phyloP scores from a whole-genome alignment of 192 early-diverging fungal genomes.

The Coemansia sp. region DNA sequence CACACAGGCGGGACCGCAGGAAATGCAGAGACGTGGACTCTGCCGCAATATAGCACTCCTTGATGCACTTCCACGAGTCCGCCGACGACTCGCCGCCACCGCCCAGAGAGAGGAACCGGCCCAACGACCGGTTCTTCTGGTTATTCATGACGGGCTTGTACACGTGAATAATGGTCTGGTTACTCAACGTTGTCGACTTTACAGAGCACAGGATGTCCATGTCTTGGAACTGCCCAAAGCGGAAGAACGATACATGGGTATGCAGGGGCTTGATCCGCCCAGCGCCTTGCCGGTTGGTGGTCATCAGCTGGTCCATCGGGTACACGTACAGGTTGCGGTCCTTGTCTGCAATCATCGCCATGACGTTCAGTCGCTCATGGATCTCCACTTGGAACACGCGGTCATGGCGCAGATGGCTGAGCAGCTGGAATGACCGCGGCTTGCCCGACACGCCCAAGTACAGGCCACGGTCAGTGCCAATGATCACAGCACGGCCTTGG shows the following conservation, averaged over 20 bases:
- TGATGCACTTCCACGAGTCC: constrained; percentile 55
- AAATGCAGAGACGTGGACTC: constrained; percentile 86
- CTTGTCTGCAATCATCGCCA: constrained; percentile 81
- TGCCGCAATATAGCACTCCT: constrained; percentile 92
- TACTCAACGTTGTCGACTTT: constrained; percentile 68
- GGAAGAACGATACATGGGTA: constrained; percentile 69
- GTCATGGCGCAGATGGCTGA: constrained; percentile 64
- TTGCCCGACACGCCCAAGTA: constrained; percentile 67
- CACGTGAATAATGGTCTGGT: constrained; percentile 67
- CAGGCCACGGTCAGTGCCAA: constrained; percentile 85
- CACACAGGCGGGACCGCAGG: constrained; percentile 78
- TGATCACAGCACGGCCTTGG: constrained; percentile 61
- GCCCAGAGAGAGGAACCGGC: constrained; percentile 45
- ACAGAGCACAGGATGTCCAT: constrained; percentile 65
- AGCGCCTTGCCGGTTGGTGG: constrained; percentile 17
- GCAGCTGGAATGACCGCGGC: constrained; percentile 50
- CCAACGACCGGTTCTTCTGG: constrained; percentile 50
- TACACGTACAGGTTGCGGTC: constrained; percentile 56
- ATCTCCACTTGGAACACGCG: constrained; percentile 86
- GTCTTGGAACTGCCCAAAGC: constrained; percentile 61
- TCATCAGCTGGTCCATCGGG: constrained; percentile 55
- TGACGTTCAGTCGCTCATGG: constrained; percentile 70
- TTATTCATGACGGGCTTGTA: constrained; percentile 64
- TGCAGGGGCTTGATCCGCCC: constrained; percentile 55
- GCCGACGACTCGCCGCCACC: constrained; percentile 25